These are phyloP conservation scores for Acer yangbiense DNA, from an alignment of 345 rosid species.

Conservation along the genomic window DNA sequence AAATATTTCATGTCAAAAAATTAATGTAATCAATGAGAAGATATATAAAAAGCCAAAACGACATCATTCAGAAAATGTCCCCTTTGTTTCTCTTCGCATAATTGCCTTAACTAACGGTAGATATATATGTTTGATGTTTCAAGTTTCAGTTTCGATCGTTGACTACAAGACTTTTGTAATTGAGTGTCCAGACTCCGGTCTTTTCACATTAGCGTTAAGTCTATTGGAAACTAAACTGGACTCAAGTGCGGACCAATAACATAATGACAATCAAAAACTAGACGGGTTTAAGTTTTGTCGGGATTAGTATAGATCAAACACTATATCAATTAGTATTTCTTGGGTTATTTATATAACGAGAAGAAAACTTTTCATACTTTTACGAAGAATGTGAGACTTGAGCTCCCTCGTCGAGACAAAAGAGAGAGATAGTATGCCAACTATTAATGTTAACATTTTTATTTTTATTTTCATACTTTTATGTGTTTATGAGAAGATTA, in stretches of 20 bases:
- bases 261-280: too few species aligned
- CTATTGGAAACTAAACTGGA: neutral
- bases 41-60: conserved; percentile 6
- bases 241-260: neutral
- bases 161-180: neutral
- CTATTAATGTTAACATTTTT: too few species aligned
- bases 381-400: too few species aligned
- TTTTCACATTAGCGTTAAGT: neutral
- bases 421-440: too few species aligned
- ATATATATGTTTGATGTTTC: neutral
- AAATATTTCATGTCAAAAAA: neutral
- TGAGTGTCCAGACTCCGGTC: neutral
- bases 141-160: neutral
- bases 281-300: too few species aligned
- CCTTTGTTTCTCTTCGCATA: neutral
- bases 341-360: too few species aligned
- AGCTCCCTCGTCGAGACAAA: too few species aligned
- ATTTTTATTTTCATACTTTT: too few species aligned
- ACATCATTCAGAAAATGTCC: neutral
- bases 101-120: neutral
- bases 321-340: too few species aligned
- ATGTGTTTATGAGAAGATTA: too few species aligned
- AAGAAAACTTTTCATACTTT: too few species aligned
- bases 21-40: neutral
- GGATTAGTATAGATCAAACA: too few species aligned